Evolutionary conservation across 495 filamentous ascomycete genomes (phyloP), one percentile per base, ranked within the genome.

Genomic region (Podospora didyma): DNA sequence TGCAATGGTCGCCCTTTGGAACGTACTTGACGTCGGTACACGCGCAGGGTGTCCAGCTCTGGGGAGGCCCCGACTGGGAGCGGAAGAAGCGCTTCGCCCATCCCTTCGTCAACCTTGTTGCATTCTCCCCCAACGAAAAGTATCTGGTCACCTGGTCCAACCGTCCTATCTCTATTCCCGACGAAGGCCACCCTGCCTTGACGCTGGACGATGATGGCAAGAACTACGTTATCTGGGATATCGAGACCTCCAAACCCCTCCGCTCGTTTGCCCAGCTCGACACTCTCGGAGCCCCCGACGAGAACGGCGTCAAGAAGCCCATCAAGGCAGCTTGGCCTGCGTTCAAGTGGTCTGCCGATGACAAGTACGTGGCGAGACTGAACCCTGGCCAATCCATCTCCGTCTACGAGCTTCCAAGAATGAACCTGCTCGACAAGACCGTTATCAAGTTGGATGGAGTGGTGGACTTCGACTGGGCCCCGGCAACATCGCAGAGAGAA

Each of bases 191-290:
- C 62, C 88, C 92, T 19, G 73, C 89, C 2, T 75, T 98, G 31
- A 85, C 89, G 7, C 73, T 89, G 57, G 94, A 97, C 67, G 94
- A 98, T 68, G 94, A 98, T 63, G 94, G 94, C 59, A 97, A 97
- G 82, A 96, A 96, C 80, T 97, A 97, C 67, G 88, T 98, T 64
- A 90, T 98, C 64, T 98, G 94, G 94, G 94, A 98, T 72, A 85
- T 97, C 52, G 89, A 88, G 59, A 91, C 94, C 6, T 83, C 85
- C 55, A 96, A 95, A 66, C 87, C 92, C 26, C 78, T 98, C 34
- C 89, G 94, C 31, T 96, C 92, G 0, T 98, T 98, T 68, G 85
- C 89, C 23, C 93, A 89, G 53, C 80, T 96, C 62, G 94, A 97
- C 55, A 67, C 83, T 20, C 84, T 87, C 19, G 86, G 86, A 46